Percentiles rank a stretch among this genome's conserved stretches.
phyloP scores from a whole-genome alignment of 176 grass and related monocot species.

The Triticum monococcum region DNA sequence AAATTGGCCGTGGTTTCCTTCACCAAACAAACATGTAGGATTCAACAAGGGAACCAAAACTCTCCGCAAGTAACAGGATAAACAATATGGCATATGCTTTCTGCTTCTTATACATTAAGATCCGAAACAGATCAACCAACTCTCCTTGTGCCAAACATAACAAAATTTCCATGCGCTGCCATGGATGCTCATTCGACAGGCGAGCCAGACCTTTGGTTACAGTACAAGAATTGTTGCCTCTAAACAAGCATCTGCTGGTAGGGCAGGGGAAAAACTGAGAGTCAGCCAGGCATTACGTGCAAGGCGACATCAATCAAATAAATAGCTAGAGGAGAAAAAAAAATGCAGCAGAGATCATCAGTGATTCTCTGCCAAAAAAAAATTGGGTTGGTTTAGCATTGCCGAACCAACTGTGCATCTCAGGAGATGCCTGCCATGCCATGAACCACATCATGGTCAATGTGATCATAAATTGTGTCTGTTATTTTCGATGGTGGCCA shows the following conservation, averaged over 20 bases:
- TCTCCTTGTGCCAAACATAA: neutral
- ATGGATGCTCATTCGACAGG: slow-evolving; percentile 2
- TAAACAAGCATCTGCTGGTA: slow-evolving; percentile 31
- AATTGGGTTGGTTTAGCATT: slow-evolving; percentile 3
- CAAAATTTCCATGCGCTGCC: neutral
- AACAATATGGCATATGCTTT: neutral
- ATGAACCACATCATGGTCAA: slow-evolving; percentile 27
- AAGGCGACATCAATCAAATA: slow-evolving; percentile 34
- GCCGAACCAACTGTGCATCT: slow-evolving; percentile 13
- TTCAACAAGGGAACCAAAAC: neutral
- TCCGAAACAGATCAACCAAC: neutral
- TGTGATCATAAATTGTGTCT: slow-evolving; percentile 67
- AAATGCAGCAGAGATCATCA: slow-evolving; percentile 33
- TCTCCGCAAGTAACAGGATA: neutral
- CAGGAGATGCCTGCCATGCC: slow-evolving; percentile 44
- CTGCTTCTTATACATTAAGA: neutral
- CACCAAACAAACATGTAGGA: neutral
- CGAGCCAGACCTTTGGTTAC: neutral
- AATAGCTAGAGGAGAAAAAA: slow-evolving; percentile 21
- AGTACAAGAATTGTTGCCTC: slow-evolving; percentile 30
- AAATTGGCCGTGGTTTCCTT: neutral
- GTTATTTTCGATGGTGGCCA: slow-evolving; percentile 94
- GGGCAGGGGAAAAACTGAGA: slow-evolving; percentile 24
- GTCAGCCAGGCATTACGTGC: slow-evolving; percentile 30
- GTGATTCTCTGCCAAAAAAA: slow-evolving; percentile 22